These are phyloP conservation scores for Xerocomus spinulosus DNA, from an alignment of 768 basidiomycete genomes.

Conservation along the genomic window DNA sequence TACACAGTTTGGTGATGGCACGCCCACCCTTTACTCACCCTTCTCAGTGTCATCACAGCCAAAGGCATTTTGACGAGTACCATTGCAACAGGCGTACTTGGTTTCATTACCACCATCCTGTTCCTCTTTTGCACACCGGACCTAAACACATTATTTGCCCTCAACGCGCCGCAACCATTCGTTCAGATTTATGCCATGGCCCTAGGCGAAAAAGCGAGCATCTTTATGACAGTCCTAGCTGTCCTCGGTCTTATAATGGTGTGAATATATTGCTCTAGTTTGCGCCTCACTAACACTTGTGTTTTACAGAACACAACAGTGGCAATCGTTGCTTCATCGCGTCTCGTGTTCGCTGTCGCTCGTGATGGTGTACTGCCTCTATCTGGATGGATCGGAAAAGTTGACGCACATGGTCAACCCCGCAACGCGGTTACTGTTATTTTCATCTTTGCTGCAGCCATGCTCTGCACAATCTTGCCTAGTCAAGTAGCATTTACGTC, in stretches of 20 bases:
- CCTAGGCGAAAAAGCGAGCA: conserved; percentile 69
- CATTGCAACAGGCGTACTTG: conserved; percentile 72
- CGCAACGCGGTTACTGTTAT: conserved; percentile 85
- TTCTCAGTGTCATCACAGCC: conserved; percentile 63
- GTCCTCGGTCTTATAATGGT: conserved; percentile 83
- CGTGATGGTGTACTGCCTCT: conserved; percentile 87
- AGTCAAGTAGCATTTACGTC: conserved; percentile 92
- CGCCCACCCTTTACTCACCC: not conserved
- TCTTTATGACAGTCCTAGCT: conserved; percentile 87
- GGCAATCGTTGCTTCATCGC: conserved; percentile 82
- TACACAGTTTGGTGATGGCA: conserved; percentile 15
- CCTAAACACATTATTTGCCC: conserved; percentile 65
- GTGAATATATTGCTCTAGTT: conserved; percentile 18
- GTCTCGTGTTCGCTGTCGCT: conserved; percentile 89
- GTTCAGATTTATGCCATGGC: conserved; percentile 84
- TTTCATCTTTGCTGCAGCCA: conserved; percentile 63
- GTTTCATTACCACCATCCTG: conserved; percentile 72
- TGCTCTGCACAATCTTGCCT: conserved; percentile 87
- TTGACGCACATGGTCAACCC: conserved; percentile 69
- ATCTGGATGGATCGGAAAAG: conserved; percentile 76
- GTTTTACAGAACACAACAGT: conserved; percentile 71
- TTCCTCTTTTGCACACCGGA: conserved; percentile 85
- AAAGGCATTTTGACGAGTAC: conserved; percentile 79
- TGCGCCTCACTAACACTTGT: not conserved
- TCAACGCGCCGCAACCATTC: conserved; percentile 86